phyloP scores from a whole-genome alignment of 2,329 filamentous ascomycete species.

The Aspergillus flavus region DNA sequence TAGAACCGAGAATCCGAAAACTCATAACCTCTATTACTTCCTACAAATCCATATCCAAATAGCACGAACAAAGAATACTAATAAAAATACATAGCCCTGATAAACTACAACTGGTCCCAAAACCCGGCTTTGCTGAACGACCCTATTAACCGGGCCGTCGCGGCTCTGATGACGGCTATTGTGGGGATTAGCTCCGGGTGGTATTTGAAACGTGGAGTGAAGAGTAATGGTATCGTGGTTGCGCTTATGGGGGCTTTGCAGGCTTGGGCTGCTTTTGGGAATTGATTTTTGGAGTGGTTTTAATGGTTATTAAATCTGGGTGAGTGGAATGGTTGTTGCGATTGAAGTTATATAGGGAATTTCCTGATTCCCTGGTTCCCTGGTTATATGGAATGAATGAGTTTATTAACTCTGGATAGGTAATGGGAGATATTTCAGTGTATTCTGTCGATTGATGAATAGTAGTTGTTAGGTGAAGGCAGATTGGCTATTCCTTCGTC shows the following conservation, averaged over 20 bases:
- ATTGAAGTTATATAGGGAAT: too few species aligned
- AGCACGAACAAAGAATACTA: background rate
- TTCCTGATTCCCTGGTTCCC: too few species aligned
- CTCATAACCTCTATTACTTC: too few species aligned
- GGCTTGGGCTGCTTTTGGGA: slow-evolving; percentile 20
- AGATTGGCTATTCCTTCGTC: too few species aligned
- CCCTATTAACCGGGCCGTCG: slow-evolving; percentile 22
- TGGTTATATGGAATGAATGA: background rate
- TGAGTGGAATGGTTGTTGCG: background rate
- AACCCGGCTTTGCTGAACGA: slow-evolving; percentile 15
- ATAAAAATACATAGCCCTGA: slow-evolving; percentile 11
- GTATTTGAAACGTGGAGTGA: slow-evolving; percentile 27
- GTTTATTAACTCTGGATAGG: slow-evolving; percentile 14
- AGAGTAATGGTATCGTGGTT: slow-evolving; percentile 18
- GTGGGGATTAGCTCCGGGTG: slow-evolving; percentile 28
- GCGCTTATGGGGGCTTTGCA: slow-evolving; percentile 24
- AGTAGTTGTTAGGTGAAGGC: background rate
- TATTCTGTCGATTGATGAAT: background rate
- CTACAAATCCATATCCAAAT: too few species aligned
- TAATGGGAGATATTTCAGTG: background rate
- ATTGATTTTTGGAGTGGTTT: background rate
- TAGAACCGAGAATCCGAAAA: background rate
- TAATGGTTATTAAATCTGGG: background rate
- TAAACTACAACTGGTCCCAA: slow-evolving; percentile 23
- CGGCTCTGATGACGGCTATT: slow-evolving; percentile 22